A percentile compares a stretch with the other conserved stretches of the same genome.
phyloP scores from a whole-genome alignment of 257 asterid genomes.

The Buddleja alternifolia region DNA sequence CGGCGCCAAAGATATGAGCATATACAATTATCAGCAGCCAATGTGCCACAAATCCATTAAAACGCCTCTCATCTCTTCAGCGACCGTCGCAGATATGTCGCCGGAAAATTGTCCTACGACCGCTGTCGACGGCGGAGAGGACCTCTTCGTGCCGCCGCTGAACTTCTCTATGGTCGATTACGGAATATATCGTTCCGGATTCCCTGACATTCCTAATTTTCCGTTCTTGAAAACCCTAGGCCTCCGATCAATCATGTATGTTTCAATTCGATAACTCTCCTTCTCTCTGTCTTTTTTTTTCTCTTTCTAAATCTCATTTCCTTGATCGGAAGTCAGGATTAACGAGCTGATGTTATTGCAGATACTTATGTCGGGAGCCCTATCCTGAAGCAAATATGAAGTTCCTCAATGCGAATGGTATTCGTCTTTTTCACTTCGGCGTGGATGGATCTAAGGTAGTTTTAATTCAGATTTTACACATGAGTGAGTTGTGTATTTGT shows the following conservation, averaged over 20 bases:
- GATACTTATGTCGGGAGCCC: conserved; percentile 92
- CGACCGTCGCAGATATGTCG: conserved; percentile 33
- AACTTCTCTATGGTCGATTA: conserved; percentile 92
- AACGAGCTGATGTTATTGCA: conserved; percentile 35
- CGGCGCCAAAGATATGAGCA: conserved; percentile 51
- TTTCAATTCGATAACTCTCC: conserved; percentile 4
- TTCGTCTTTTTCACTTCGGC: conserved; percentile 79
- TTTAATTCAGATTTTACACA: conserved; percentile 16
- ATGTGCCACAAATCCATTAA: conserved; percentile 41
- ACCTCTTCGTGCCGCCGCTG: conserved; percentile 64
- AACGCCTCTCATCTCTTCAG: conserved; percentile 24
- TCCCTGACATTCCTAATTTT: conserved; percentile 71
- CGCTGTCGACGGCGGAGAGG: conserved; percentile 41
- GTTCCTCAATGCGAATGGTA: conserved; percentile 73
- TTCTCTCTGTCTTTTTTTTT: neutral
- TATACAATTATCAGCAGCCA: conserved; percentile 44
- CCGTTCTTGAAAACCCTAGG: conserved; percentile 81
- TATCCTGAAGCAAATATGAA: conserved; percentile 71
- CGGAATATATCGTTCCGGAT: conserved; percentile 91
- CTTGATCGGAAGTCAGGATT: neutral
- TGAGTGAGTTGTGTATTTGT: neutral
- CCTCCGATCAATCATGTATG: conserved; percentile 88
- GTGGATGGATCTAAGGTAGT: conserved; percentile 90
- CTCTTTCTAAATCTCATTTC: neutral
- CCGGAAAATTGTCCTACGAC: conserved; percentile 25